Base-by-base conservation (phyloP, 148 eudicot species). In the Silene uniflora region DNA sequence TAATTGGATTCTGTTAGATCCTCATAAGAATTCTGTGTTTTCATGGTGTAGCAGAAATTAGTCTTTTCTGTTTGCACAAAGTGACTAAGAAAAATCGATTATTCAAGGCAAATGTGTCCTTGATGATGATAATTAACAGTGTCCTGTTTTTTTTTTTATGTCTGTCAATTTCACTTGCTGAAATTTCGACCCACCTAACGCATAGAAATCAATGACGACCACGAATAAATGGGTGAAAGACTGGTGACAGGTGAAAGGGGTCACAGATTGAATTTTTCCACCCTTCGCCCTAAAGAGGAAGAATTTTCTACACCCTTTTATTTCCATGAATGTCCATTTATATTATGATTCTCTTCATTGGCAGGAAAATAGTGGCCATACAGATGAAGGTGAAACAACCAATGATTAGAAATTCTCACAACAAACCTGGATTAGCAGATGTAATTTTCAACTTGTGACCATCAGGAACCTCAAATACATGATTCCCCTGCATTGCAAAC, bases 381-480 rank as follows among this genome's bases (percentile, higher is more conserved):
- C 18, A 58, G 25, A 13, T 52, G 58, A 16, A 63, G 23, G 42
- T 23, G 42, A 2, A 35, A 35, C 7, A 35, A 67, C 21, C 22
- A 13, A n/a, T 44, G 21, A 75, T 39, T 12, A 6, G 6, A 79
- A 69, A 47, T 52, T 27, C 18, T 56, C 23, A 22, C 44, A 44
- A 75, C 74, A 59, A 55, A 90, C 97, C 97, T 89, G 93, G 81
- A 73, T 82, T 80, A 80, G 84, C 86, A 23, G 92, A 86, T 62
- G 89, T 83, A 64, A 92, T 71, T 83, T 79, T 86, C 89, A 95
- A 39, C 77, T 75, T 92, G 87, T 85, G 81, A 71, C 99, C 97
- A 86, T 88, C 83, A 69, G 97, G 97, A 79, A 95, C 97, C 76
- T 95, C 94, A 83, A 92, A 95, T 0, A 86, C 79, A 80, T 88